phyloP scores from a whole-genome alignment of 2,329 filamentous ascomycete genomes.

The Xylariaceae sp. region DNA sequence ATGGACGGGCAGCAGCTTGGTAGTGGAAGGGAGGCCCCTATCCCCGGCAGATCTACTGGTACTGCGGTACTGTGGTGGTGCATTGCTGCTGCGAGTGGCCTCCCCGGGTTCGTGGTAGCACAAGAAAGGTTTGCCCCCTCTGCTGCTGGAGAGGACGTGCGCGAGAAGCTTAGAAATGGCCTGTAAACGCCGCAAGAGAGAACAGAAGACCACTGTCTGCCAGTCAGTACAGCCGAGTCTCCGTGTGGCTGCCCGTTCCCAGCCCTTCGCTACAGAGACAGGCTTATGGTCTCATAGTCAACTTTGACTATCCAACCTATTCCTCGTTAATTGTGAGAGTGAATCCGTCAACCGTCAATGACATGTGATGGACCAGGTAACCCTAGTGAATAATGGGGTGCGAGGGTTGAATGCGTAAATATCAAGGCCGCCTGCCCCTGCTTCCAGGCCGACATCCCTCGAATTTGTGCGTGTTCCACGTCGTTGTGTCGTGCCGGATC shows the following conservation, averaged over 20 bases:
- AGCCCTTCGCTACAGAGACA: constrained; percentile 28
- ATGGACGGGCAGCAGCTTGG: constrained; percentile 12
- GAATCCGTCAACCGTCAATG: not conserved
- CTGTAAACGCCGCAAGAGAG: constrained; percentile 11
- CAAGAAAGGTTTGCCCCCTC: constrained; percentile 23
- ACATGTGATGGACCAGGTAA: not conserved
- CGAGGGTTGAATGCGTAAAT: too few relatives aligned
- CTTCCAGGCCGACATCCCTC: constrained; percentile 3
- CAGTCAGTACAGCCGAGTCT: constrained; percentile 8
- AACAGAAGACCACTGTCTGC: not conserved
- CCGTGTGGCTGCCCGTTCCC: constrained; percentile 23
- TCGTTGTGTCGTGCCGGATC: constrained; percentile 31
- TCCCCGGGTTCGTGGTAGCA: constrained; percentile 25
- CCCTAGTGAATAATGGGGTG: constrained; percentile 9
- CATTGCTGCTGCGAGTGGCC: constrained; percentile 23
- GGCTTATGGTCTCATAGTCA: not conserved
- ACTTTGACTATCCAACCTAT: constrained; percentile 11
- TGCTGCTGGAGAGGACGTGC: constrained; percentile 2
- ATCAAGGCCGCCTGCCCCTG: not conserved
- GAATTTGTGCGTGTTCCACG: constrained; percentile 25
- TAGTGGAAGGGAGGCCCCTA: constrained; percentile 7
- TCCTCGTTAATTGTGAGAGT: constrained; percentile 6
- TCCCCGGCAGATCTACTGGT: constrained; percentile 15
- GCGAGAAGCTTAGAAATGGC: not conserved
- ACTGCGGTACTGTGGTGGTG: constrained; percentile 1